A percentile compares a stretch with the other conserved stretches of the same genome.
Conservation (phyloP, 345 rosid species). For the Cardamine chenopodiifolia region DNA sequence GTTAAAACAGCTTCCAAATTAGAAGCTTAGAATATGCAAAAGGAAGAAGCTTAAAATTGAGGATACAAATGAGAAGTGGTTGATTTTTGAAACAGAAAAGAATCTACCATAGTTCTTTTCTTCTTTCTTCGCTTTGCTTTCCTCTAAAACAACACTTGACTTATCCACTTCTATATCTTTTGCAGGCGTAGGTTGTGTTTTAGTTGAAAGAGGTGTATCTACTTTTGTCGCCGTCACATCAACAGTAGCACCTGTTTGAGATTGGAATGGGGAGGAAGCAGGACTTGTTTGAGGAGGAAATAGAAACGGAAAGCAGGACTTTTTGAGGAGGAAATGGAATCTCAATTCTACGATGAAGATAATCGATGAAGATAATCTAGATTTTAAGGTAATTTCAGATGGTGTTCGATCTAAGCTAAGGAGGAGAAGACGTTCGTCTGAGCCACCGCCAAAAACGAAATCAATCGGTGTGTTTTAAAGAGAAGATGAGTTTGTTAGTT, state of each 20-base stretch:
- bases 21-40: slow-evolving; percentile 28
- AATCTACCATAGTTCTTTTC: slow-evolving; percentile 72
- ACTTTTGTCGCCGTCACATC: slow-evolving; percentile 73
- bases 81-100: not conserved
- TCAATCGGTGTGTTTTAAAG: too few species aligned
- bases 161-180: slow-evolving; percentile 63
- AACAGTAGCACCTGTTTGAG: slow-evolving; percentile 57
- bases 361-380: too few species aligned
- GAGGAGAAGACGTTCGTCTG: too few species aligned
- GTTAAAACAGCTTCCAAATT: slow-evolving; percentile 19
- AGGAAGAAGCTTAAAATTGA: not conserved
- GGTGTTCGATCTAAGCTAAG: too few species aligned
- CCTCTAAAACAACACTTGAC: slow-evolving; percentile 46
- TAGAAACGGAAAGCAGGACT: slow-evolving; percentile 74
- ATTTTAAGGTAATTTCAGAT: too few species aligned
- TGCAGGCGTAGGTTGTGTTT: slow-evolving; percentile 47
- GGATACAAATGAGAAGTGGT: slow-evolving; percentile 1
- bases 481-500: too few species aligned
- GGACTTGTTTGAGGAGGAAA: slow-evolving; percentile 55
- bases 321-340: too few species aligned
- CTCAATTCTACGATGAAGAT: too few species aligned
- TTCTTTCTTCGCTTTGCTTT: slow-evolving; percentile 53
- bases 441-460: too few species aligned
- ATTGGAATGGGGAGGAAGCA: slow-evolving; percentile 46
- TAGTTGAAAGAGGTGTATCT: slow-evolving; percentile 51